Percentiles rank a stretch among this genome's conserved stretches.
Conservation (phyloP, 345 rosid species). For the Turnera subulata region DNA sequence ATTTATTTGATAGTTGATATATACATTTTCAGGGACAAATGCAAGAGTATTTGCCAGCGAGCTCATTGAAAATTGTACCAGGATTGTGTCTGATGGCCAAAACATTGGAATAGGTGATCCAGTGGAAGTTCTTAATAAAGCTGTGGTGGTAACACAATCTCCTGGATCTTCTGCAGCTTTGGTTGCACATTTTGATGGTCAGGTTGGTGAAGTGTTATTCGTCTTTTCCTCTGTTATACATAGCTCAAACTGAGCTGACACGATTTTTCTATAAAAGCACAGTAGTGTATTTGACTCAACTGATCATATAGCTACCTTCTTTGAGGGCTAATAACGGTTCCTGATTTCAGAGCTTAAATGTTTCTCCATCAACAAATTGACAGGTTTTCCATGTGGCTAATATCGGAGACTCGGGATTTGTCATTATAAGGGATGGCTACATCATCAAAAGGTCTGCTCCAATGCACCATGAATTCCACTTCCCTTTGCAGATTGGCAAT, state of each 20-base stretch:
- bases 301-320: no score
- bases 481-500: conserved; percentile 52
- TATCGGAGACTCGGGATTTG: conserved; percentile 75
- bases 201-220: conserved; percentile 34
- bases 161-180: conserved; percentile 62
- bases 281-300: not conserved
- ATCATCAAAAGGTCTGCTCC: conserved; percentile 53
- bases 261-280: not conserved
- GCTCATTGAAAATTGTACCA: conserved; percentile 49
- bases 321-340: no score
- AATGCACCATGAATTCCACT: conserved; percentile 59
- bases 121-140: conserved; percentile 42
- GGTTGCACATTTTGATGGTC: conserved; percentile 57
- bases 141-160: conserved; percentile 47
- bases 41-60: conserved; percentile 49
- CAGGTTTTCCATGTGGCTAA: conserved; percentile 69
- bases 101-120: conserved; percentile 37
- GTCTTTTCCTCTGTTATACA: not conserved
- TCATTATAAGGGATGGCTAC: conserved; percentile 51
- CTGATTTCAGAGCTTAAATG: not conserved
- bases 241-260: not conserved
- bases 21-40: conserved; percentile 40
- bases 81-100: conserved; percentile 35
- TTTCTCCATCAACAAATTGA: not conserved
- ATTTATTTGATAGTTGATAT: not conserved